Conservation (phyloP, 768 basidiomycete species). For the Termitomyces titanicus region DNA sequence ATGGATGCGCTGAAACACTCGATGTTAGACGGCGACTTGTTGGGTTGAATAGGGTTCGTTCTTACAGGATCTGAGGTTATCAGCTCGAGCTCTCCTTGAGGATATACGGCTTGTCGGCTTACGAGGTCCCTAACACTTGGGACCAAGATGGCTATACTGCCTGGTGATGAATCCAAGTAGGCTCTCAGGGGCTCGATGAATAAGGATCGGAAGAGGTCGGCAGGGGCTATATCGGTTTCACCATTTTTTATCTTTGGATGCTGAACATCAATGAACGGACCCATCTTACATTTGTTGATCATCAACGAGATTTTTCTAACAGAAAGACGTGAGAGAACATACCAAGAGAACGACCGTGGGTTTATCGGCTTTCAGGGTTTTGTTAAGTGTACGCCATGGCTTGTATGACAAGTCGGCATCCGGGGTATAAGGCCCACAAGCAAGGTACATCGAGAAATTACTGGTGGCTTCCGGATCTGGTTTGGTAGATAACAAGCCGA, state of each 20-base stretch:
- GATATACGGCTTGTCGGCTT: conserved; percentile 78
- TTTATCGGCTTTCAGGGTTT: conserved; percentile 55
- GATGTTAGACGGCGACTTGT: neutral
- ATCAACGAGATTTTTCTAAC: neutral
- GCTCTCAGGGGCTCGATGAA: conserved; percentile 55
- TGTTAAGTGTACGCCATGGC: conserved; percentile 62
- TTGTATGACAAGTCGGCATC: conserved; percentile 76
- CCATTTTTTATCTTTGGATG: conserved; percentile 78
- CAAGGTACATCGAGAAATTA: conserved; percentile 63
- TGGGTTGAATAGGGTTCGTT: neutral
- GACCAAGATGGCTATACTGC: conserved; percentile 71
- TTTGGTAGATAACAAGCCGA: conserved; percentile 22
- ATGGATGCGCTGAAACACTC: conserved; percentile 56
- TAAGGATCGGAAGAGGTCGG: conserved; percentile 63
- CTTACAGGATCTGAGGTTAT: conserved; percentile 50
- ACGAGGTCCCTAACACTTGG: conserved; percentile 83
- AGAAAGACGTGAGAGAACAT: conserved; percentile 1
- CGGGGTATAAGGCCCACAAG: conserved; percentile 82
- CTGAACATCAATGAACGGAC: conserved; percentile 83
- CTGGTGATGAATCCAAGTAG: conserved; percentile 59
- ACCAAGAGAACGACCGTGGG: conserved; percentile 83
- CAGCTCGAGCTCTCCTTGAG: conserved; percentile 65
- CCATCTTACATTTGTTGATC: conserved; percentile 50
- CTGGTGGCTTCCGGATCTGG: conserved; percentile 38
- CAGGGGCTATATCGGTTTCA: conserved; percentile 61